Evolutionary conservation across 176 grass and related monocot species (phyloP).

Genomic region (Eragrostis curvula): DNA sequence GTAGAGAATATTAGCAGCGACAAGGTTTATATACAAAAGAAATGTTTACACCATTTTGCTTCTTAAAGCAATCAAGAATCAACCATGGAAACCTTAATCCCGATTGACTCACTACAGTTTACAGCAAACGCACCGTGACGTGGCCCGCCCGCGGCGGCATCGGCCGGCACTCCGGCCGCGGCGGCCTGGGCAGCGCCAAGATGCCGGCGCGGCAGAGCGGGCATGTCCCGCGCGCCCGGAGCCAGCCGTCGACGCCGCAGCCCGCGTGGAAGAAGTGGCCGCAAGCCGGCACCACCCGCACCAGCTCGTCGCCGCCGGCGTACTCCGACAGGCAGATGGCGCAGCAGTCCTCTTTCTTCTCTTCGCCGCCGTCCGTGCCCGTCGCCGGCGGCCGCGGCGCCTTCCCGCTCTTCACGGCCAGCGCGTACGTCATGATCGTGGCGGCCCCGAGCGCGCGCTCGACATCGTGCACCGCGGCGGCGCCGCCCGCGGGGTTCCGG

Average conservation of each 20-base stretch:
- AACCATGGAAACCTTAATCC: too few relatives aligned
- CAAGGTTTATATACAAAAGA: too few relatives aligned
- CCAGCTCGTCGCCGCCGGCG: neutral
- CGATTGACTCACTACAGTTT: too few relatives aligned
- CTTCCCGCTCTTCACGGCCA: neutral
- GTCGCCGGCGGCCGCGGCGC: neutral
- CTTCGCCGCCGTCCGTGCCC: too few relatives aligned
- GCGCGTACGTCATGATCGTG: conserved; percentile 41
- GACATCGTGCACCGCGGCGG: conserved; percentile 27
- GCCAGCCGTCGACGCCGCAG: conserved; percentile 46
- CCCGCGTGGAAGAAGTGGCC: conserved; percentile 58
- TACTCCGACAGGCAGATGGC: conserved; percentile 36
- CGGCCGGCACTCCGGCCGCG: conserved; percentile 40
- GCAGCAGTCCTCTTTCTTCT: neutral
- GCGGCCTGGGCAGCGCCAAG: too few relatives aligned
- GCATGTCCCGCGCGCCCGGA: conserved; percentile 31
- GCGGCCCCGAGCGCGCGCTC: conserved; percentile 13
- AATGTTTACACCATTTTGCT: too few relatives aligned
- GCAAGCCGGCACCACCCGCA: conserved; percentile 51
- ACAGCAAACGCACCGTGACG: neutral
- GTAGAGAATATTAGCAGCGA: too few relatives aligned
- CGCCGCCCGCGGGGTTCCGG: neutral
- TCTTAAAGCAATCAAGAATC: too few relatives aligned
- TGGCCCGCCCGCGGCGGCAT: neutral
- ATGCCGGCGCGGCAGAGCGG: conserved; percentile 29